Evolutionary conservation across 208 protist species (phyloP).

Genomic region (Crithidia sp.): DNA sequence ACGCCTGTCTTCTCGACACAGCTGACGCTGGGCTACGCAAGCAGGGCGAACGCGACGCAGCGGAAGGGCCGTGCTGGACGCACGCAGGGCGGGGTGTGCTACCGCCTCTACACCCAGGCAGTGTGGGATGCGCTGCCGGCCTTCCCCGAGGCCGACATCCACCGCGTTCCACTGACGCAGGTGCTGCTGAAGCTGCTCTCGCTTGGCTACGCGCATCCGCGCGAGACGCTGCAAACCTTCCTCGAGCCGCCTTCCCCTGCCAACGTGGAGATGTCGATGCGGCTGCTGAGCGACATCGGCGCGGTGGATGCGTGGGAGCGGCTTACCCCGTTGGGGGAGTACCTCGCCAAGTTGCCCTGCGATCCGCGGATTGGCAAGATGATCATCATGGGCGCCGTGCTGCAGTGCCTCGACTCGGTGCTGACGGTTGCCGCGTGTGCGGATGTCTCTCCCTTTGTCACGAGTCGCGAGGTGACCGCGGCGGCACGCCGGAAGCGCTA

Average conservation of each 20-base stretch:
- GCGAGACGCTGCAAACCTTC: slow-evolving; percentile 77
- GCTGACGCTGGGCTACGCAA: slow-evolving; percentile 81
- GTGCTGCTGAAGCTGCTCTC: slow-evolving; percentile 89
- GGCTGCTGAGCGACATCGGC: slow-evolving; percentile 63
- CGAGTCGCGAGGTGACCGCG: slow-evolving; percentile 41
- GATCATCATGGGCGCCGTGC: slow-evolving; percentile 92
- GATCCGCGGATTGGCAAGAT: slow-evolving; percentile 93
- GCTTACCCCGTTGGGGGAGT: slow-evolving; percentile 89
- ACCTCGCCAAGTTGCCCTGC: slow-evolving; percentile 87
- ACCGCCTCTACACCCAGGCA: slow-evolving; percentile 94
- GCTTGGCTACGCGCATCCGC: slow-evolving; percentile 64
- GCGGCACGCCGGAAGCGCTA: slow-evolving; percentile 61
- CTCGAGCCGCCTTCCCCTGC: slow-evolving; percentile 68
- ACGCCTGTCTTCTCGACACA: slow-evolving; percentile 69
- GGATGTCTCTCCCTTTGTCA: slow-evolving; percentile 74
- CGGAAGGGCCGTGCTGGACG: slow-evolving; percentile 98
- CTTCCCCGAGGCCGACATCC: slow-evolving; percentile 93
- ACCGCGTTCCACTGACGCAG: slow-evolving; percentile 93
- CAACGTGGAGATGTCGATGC: slow-evolving; percentile 72
- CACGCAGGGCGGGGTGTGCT: slow-evolving; percentile 97
- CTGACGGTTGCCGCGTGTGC: slow-evolving; percentile 94
- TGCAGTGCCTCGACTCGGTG: slow-evolving; percentile 93
- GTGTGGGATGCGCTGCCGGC: slow-evolving; percentile 64
- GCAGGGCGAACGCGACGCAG: slow-evolving; percentile 97
- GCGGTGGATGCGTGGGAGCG: slow-evolving; percentile 51